These are phyloP conservation scores for Uronychia binucleata DNA, from an alignment of 73 alveolate genomes.

Conservation along the genomic window DNA sequence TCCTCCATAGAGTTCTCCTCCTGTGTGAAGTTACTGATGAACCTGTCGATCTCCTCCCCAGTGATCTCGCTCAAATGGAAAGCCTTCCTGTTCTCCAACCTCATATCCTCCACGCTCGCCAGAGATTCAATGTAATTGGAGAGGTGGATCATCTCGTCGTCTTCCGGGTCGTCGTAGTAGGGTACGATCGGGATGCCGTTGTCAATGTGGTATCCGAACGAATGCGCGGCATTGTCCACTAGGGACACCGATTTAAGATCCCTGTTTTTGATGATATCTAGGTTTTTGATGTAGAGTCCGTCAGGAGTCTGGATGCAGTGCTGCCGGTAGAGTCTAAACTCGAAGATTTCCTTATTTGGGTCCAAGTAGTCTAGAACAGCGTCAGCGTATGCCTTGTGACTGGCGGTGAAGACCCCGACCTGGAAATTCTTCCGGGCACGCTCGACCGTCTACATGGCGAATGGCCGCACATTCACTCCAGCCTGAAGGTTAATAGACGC, in stretches of 20 bases:
- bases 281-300: slow-evolving; percentile 73
- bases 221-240: slow-evolving; percentile 50
- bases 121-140: slow-evolving; percentile 19
- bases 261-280: slow-evolving; percentile 44
- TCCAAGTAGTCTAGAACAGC: slow-evolving; percentile 85
- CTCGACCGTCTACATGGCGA: slow-evolving; percentile 60
- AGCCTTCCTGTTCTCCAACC: slow-evolving; percentile 33
- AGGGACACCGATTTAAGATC: slow-evolving; percentile 24
- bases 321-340: slow-evolving; percentile 76
- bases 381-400: slow-evolving; percentile 81
- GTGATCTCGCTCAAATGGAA: slow-evolving; percentile 37
- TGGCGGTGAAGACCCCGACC: slow-evolving; percentile 89
- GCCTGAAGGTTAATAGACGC: no score
- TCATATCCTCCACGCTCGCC: slow-evolving; percentile 41
- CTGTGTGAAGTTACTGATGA: not conserved
- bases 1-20: no score
- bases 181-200: slow-evolving; percentile 80
- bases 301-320: slow-evolving; percentile 69
- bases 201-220: slow-evolving; percentile 47
- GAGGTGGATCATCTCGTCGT: slow-evolving; percentile 69
- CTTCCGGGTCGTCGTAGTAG: slow-evolving; percentile 62
- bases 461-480: slow-evolving; percentile 72
- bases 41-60: not conserved
- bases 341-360: slow-evolving; percentile 74
- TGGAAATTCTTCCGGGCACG: slow-evolving; percentile 53